Evolutionary conservation across 345 rosid genomes (phyloP).

Genomic region (Carallia brachiata): DNA sequence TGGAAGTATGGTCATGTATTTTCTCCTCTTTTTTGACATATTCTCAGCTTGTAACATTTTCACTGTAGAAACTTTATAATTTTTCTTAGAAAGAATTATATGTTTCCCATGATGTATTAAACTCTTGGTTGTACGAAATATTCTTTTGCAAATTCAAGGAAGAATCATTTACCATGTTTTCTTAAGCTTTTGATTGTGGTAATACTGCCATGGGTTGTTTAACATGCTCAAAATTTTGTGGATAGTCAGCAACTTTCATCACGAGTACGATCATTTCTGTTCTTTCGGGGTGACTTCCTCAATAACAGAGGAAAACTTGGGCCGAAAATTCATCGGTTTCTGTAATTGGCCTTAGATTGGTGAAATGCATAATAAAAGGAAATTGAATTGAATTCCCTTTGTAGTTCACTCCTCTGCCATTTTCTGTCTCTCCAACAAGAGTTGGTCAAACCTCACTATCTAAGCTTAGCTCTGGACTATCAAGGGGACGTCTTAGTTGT

Average conservation of each 20-base stretch:
- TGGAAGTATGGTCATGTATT: too few relatives aligned
- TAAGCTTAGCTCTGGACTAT: too few relatives aligned
- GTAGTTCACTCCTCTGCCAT: background rate
- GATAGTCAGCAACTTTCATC: too few relatives aligned
- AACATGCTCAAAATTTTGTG: background rate
- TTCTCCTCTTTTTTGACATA: too few relatives aligned
- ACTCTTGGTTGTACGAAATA: background rate
- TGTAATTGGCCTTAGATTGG: background rate
- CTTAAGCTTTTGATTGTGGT: background rate
- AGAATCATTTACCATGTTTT: background rate
- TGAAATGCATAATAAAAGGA: background rate
- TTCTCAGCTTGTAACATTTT: background rate
- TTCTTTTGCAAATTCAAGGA: background rate
- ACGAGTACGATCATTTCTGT: too few relatives aligned
- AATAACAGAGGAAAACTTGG: background rate
- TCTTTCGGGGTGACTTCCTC: background rate
- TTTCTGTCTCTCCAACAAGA: too few relatives aligned
- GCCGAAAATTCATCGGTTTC: too few relatives aligned
- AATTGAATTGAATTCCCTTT: background rate
- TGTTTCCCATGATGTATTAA: background rate
- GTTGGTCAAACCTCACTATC: too few relatives aligned
- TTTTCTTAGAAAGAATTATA: background rate
- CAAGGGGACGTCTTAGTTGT: too few relatives aligned
- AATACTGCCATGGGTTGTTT: background rate
- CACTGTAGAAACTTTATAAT: background rate